These are phyloP conservation scores for Pseudocercospora macadamiae DNA, from an alignment of 2,329 filamentous ascomycete species.

Conservation along the genomic window DNA sequence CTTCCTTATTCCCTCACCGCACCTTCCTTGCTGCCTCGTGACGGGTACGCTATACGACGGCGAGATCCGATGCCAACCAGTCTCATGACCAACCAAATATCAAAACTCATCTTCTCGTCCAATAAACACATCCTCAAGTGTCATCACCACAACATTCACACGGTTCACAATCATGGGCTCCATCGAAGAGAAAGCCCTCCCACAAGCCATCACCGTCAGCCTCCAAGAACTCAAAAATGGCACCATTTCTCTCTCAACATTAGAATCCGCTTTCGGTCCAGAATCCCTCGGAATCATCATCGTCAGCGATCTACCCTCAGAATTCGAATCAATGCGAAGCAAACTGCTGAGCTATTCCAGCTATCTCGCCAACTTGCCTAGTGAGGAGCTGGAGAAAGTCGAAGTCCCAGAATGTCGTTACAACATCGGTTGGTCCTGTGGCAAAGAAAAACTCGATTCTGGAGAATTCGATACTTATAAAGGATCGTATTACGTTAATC, in stretches of 20 bases:
- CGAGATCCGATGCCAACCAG: constrained; percentile 9
- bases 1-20: not conserved
- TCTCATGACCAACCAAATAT: too few relatives aligned
- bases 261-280: constrained; percentile 84
- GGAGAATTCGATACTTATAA: constrained; percentile 79
- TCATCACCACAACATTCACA: not conserved
- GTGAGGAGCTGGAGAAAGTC: constrained; percentile 63
- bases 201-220: constrained; percentile 50
- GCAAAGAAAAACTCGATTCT: constrained; percentile 78
- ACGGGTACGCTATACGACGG: not conserved
- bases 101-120: too few relatives aligned
- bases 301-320: constrained; percentile 78
- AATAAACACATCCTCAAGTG: not conserved
- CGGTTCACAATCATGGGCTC: constrained; percentile 25
- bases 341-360: constrained; percentile 83
- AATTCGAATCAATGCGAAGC: constrained; percentile 72
- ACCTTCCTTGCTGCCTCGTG: not conserved
- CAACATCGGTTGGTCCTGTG: constrained; percentile 74
- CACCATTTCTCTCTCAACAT: constrained; percentile 66
- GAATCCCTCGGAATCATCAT: constrained; percentile 89
- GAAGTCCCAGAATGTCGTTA: constrained; percentile 59
- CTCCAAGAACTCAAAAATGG: constrained; percentile 45
- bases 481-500: constrained; percentile 80
- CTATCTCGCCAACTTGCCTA: constrained; percentile 80
- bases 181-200: constrained; percentile 20